Base-by-base conservation (phyloP, 345 rosid genomes). In the Euphorbia peplus region DNA sequence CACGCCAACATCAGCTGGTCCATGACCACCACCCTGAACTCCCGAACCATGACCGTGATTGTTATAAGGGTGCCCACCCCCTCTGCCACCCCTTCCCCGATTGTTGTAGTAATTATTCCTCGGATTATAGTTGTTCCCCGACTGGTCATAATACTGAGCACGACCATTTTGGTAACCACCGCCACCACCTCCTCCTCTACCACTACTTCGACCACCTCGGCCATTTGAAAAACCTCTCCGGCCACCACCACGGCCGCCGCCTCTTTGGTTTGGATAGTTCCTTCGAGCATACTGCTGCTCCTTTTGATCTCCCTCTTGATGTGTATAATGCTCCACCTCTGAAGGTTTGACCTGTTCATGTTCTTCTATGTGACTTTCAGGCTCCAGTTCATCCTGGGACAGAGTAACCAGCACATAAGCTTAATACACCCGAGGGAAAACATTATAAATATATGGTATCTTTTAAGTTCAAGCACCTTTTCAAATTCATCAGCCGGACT, bases 81-180 rank as follows among this genome's bases (percentile, higher is more conserved):
- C 83, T 52, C 88, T 72, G 48, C 81, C 76, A 5, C 91, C 86
- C 69, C 89, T 81, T 70, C 91, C 89, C 47, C 88, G 75, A 75
- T 76, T 86, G 82, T 80, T 86, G 71, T 87, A 57, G 77, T 88
- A 79, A 86, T 76, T 85, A 86, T 76, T 85, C 73, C 93, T 92
- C 1, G 77, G 88, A 72, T 86, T 77, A 69, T 86, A 90, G 67
- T 85, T 87, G 67, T 85, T 87, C 48, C 84, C 89, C 3, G 88
- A 81, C 51, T 87, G 88, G 28, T 92, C 97, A 60, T 88, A 78
- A 64, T 81, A 80, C 41, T 83, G 84, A 71, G 63, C 62, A 5
- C 91, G 86, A 59, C 92, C 98, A 80, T 88, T 90, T 75, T 83
- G 86, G 78, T 88, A 81, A 62, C 82, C 70, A 39, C 85, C 87